Evolutionary conservation across 495 filamentous ascomycete genomes (phyloP).

Genomic region (Schizothecium vesticola): DNA sequence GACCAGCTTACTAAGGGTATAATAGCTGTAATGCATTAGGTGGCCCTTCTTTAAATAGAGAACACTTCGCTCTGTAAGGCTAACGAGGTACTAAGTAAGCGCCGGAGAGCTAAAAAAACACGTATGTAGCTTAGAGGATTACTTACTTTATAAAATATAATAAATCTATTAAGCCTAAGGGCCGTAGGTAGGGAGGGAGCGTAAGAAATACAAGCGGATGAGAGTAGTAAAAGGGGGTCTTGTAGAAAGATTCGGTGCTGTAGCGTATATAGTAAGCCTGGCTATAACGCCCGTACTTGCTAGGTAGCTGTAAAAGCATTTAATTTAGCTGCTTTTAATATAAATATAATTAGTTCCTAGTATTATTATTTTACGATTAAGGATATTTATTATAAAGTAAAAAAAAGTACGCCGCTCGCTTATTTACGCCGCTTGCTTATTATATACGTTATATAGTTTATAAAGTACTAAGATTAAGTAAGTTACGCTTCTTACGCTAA

Average conservation of each 20-base stretch:
- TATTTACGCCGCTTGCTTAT: too few relatives aligned
- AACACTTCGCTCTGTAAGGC: not conserved
- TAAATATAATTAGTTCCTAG: too few relatives aligned
- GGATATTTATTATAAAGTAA: not conserved
- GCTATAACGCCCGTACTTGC: not conserved
- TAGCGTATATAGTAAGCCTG: not conserved
- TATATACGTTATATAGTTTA: not conserved
- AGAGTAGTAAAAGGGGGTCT: too few relatives aligned
- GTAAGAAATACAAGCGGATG: too few relatives aligned
- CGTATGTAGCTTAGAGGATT: not conserved
- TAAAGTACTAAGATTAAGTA: too few relatives aligned
- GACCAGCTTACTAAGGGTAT: not conserved
- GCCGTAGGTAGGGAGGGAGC: too few relatives aligned
- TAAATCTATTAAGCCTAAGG: too few relatives aligned
- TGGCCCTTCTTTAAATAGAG: not conserved
- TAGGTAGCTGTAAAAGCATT: too few relatives aligned
- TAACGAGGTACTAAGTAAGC: not conserved
- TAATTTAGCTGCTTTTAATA: not conserved
- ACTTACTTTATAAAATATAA: too few relatives aligned
- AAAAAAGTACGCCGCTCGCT: too few relatives aligned
- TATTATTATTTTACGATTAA: constrained; percentile 4
- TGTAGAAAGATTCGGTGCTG: too few relatives aligned
- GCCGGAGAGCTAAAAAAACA: not conserved
- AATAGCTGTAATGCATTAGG: not conserved
- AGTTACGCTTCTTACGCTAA: too few relatives aligned